A percentile compares a stretch with the other conserved stretches of the same genome.
Conservation (phyloP, 768 basidiomycete genomes). For the Lactarius sp. region DNA sequence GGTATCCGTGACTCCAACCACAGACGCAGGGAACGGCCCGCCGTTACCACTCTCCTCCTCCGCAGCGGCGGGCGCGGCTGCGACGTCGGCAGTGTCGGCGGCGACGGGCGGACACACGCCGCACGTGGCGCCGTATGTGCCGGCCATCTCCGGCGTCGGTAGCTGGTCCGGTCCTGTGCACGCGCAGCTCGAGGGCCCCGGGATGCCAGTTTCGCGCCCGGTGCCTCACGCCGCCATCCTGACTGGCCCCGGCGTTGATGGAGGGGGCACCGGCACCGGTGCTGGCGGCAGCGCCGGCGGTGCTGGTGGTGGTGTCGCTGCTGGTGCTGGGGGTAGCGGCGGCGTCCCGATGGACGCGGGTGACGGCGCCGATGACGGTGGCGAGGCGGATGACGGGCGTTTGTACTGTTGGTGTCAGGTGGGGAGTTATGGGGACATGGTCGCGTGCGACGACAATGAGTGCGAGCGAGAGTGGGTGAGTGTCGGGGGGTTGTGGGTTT, state of each 20-base stretch:
- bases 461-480: constrained; percentile 91
- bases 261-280: constrained; percentile 2
- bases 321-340: constrained; percentile 32
- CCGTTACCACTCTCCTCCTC: neutral
- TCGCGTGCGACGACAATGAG: constrained; percentile 78
- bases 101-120: constrained; percentile 4
- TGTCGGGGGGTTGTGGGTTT: constrained; percentile 26
- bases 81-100: constrained; percentile 16
- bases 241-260: constrained; percentile 40
- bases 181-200: constrained; percentile 67
- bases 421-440: constrained; percentile 90
- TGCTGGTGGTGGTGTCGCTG: neutral
- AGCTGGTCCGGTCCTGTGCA: constrained; percentile 36
- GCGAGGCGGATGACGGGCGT: constrained; percentile 50
- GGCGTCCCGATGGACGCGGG: constrained; percentile 49
- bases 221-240: constrained; percentile 34
- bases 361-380: constrained; percentile 50
- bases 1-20: constrained; percentile 13
- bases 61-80: constrained; percentile 21
- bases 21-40: constrained; percentile 11
- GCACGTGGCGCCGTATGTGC: constrained; percentile 1
- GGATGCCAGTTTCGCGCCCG: constrained; percentile 63
- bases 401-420: constrained; percentile 84
- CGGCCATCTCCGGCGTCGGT: constrained; percentile 34
- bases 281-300: neutral